A percentile compares a stretch with the other conserved stretches of the same genome.
Conservation (phyloP, 768 basidiomycete species). For the Trametopsis cervina region DNA sequence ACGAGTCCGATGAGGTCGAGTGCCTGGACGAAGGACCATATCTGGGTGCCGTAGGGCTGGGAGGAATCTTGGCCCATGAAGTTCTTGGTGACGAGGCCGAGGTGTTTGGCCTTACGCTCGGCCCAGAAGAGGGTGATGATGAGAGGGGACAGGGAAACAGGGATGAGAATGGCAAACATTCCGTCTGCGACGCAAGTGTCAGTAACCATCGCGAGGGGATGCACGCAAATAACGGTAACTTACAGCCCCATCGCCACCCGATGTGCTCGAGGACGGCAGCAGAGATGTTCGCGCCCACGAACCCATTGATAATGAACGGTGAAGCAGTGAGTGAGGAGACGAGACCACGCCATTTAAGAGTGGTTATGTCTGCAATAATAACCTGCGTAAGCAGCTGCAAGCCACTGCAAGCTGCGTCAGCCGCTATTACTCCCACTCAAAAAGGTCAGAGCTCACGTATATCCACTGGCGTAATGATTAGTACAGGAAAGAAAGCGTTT, state of each 20-base stretch:
- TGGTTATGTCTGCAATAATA: constrained; percentile 24
- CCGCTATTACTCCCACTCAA: constrained; percentile 4
- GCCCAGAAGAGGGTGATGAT: constrained; percentile 24
- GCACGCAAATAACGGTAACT: neutral
- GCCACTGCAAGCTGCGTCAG: constrained; percentile 29
- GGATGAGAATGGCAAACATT: constrained; percentile 28
- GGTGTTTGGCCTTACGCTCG: constrained; percentile 19
- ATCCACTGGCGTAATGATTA: constrained; percentile 38
- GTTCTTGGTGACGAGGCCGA: constrained; percentile 11
- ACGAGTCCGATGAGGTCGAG: constrained; percentile 25
- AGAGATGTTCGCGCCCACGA: constrained; percentile 60
- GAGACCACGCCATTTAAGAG: constrained; percentile 27
- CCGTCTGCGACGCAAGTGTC: constrained; percentile 14
- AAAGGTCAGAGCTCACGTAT: constrained; percentile 37
- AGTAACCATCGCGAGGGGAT: neutral
- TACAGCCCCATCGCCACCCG: constrained; percentile 69
- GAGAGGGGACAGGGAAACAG: constrained; percentile 19
- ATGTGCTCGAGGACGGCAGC: constrained; percentile 32
- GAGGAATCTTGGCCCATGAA: too few species aligned
- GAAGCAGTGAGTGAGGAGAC: constrained; percentile 38
- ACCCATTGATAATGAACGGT: constrained; percentile 57
- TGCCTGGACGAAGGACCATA: constrained; percentile 21
- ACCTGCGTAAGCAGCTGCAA: constrained; percentile 54
- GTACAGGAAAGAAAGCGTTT: constrained; percentile 14
- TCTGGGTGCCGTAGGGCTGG: constrained; percentile 34